Conservation (phyloP, 2,329 filamentous ascomycete genomes). For the Ceratocystis alfenasii region DNA sequence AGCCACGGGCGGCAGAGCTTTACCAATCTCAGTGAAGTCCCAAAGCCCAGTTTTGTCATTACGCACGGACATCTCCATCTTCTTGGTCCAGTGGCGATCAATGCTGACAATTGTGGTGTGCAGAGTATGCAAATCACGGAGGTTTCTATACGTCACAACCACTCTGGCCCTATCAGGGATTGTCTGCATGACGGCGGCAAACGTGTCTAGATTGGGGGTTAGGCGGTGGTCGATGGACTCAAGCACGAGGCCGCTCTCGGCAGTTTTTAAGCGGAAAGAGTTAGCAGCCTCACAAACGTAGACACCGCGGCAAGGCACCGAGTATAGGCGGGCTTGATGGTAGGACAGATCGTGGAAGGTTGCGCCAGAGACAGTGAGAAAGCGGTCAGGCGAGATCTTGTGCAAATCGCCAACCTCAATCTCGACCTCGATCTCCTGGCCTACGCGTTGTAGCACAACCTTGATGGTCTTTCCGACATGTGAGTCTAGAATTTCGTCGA, state of each 20-base stretch:
- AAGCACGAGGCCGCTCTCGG: conserved; percentile 85
- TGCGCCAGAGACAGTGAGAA: conserved; percentile 83
- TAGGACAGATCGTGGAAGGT: conserved; percentile 96
- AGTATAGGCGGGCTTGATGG: conserved; percentile 91
- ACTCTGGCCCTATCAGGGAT: conserved; percentile 77
- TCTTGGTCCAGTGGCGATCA: conserved; percentile 89
- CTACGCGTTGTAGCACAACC: conserved; percentile 76
- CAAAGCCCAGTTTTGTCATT: conserved; percentile 85
- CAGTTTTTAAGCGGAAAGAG: conserved; percentile 87
- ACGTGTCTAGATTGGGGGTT: conserved; percentile 74
- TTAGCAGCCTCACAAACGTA: conserved; percentile 91
- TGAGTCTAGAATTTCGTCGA: conserved; percentile 86
- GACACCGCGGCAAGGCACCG: conserved; percentile 81
- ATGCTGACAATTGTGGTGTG: conserved; percentile 87
- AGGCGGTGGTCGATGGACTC: conserved; percentile 87
- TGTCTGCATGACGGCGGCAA: conserved; percentile 77
- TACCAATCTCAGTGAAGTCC: conserved; percentile 82
- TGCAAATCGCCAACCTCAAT: conserved; percentile 82
- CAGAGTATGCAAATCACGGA: conserved; percentile 84
- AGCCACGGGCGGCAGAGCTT: conserved; percentile 62
- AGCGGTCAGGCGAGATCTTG: conserved; percentile 87
- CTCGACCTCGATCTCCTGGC: conserved; percentile 73
- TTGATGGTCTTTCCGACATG: conserved; percentile 69
- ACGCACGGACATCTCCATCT: conserved; percentile 83
- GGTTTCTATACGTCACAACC: conserved; percentile 90